These are phyloP conservation scores for Annulohypoxylon nitens DNA, from an alignment of 495 filamentous ascomycete genomes.

Conservation along the genomic window DNA sequence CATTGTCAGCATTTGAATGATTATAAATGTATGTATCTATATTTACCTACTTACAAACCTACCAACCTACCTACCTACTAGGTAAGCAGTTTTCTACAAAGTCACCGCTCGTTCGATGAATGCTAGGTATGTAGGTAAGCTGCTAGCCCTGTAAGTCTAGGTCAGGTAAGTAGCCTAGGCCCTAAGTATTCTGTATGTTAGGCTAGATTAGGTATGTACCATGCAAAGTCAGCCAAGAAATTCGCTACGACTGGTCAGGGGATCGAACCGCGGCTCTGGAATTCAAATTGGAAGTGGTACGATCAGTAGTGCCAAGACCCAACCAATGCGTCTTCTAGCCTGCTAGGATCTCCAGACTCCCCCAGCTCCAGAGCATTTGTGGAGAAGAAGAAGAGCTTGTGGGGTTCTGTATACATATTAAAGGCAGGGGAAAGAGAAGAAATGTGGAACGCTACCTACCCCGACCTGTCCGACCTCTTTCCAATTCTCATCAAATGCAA, in stretches of 20 bases:
- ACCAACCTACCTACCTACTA: no score
- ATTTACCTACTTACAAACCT: no score
- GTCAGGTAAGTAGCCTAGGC: not conserved
- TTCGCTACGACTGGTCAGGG: constrained; percentile 19
- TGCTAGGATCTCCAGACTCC: constrained; percentile 34
- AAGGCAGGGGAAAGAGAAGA: constrained; percentile 4
- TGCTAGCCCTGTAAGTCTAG: not conserved
- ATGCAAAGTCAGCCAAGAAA: constrained; percentile 17
- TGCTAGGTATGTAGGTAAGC: not conserved
- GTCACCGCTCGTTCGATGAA: not conserved
- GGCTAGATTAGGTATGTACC: not conserved
- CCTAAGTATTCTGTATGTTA: not conserved
- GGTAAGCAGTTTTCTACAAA: not conserved
- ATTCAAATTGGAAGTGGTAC: constrained; percentile 6
- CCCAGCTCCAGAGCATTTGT: constrained; percentile 4
- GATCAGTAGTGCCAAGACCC: constrained; percentile 25
- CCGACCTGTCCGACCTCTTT: constrained; percentile 15
- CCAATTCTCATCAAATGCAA: constrained; percentile 19
- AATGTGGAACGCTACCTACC: constrained; percentile 37
- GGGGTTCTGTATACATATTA: constrained; percentile 14
- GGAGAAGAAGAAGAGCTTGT: constrained; percentile 20
- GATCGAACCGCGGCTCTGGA: constrained; percentile 36
- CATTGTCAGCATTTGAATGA: not conserved
- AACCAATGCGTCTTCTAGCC: not conserved
- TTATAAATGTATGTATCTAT: not conserved